Percentiles rank a stretch among this genome's conserved stretches.
These are phyloP conservation scores for Colletotrichum trifolii DNA, from an alignment of 2,329 filamentous ascomycete genomes.

Conservation along the genomic window DNA sequence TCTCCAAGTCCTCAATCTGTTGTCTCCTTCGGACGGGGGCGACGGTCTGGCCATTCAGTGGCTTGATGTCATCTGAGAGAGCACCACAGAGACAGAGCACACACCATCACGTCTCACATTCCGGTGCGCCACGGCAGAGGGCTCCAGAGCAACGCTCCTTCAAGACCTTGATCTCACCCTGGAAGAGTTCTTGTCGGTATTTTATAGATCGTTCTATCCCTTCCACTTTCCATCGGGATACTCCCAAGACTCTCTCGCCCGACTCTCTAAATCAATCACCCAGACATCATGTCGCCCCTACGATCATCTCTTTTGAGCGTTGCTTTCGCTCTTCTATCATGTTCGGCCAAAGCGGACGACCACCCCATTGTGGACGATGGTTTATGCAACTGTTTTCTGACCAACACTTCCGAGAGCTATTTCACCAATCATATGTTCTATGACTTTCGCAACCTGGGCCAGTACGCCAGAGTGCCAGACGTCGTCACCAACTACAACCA, in stretches of 20 bases:
- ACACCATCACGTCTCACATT: slow-evolving; percentile 33
- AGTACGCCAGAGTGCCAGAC: slow-evolving; percentile 51
- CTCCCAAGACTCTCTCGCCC: slow-evolving; percentile 8
- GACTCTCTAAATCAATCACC: slow-evolving; percentile 1
- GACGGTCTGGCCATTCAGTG: slow-evolving; percentile 20
- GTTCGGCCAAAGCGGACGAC: slow-evolving; percentile 20
- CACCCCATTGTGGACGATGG: slow-evolving; percentile 44
- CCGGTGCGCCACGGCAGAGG: slow-evolving; percentile 24
- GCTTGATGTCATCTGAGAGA: slow-evolving; percentile 15
- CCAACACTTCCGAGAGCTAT: slow-evolving; percentile 57
- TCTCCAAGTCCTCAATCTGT: neutral
- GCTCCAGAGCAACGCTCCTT: slow-evolving; percentile 8
- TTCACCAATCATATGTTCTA: slow-evolving; percentile 60
- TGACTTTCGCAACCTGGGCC: slow-evolving; percentile 57
- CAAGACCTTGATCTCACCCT: neutral
- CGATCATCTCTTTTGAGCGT: slow-evolving; percentile 41
- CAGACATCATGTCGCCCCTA: slow-evolving; percentile 16
- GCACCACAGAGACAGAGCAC: slow-evolving; percentile 5
- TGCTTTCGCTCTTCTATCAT: slow-evolving; percentile 14
- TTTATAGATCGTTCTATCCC: slow-evolving; percentile 16
- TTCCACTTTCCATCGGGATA: neutral
- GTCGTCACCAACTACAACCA: slow-evolving; percentile 43
- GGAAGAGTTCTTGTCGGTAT: neutral
- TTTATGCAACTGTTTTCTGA: slow-evolving; percentile 60
- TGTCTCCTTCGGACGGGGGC: slow-evolving; percentile 8